Evolutionary conservation across 345 rosid genomes (phyloP).

Genomic region (Stellera chamaejasme): DNA sequence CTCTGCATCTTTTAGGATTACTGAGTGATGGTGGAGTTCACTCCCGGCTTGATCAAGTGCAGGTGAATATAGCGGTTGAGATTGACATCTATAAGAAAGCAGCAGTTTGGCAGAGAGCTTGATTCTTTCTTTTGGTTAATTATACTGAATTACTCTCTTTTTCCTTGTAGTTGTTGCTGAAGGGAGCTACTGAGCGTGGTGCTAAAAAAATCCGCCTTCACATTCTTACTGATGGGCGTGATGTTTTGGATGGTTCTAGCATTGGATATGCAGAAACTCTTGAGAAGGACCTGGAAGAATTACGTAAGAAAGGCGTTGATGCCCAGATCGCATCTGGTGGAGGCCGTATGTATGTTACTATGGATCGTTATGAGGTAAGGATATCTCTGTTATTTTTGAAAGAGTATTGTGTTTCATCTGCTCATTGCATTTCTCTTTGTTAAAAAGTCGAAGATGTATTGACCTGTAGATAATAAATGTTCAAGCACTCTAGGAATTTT

Average conservation of each 20-base stretch:
- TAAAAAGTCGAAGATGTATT: not conserved
- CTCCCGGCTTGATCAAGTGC: slow-evolving; percentile 89
- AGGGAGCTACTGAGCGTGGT: slow-evolving; percentile 77
- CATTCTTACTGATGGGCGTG: slow-evolving; percentile 93
- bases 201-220: slow-evolving; percentile 92
- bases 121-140: not conserved
- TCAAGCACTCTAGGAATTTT: too few species aligned
- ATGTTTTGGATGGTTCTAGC: slow-evolving; percentile 93
- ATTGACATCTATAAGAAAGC: not conserved
- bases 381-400: not conserved
- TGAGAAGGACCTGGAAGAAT: slow-evolving; percentile 50
- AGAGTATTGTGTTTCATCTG: not conserved
- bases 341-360: slow-evolving; percentile 94
- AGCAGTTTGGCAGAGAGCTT: not conserved
- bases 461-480: too few species aligned
- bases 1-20: slow-evolving; percentile 83
- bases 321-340: slow-evolving; percentile 97
- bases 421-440: not conserved
- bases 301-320: slow-evolving; percentile 74
- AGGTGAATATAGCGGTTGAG: slow-evolving; percentile 27
- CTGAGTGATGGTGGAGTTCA: slow-evolving; percentile 98
- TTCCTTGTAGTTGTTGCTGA: slow-evolving; percentile 58
- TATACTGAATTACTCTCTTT: not conserved
- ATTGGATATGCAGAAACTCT: slow-evolving; percentile 79
- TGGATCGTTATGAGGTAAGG: slow-evolving; percentile 92